These are phyloP conservation scores for Hevea brasiliensis DNA, from an alignment of 345 rosid genomes.

Conservation along the genomic window DNA sequence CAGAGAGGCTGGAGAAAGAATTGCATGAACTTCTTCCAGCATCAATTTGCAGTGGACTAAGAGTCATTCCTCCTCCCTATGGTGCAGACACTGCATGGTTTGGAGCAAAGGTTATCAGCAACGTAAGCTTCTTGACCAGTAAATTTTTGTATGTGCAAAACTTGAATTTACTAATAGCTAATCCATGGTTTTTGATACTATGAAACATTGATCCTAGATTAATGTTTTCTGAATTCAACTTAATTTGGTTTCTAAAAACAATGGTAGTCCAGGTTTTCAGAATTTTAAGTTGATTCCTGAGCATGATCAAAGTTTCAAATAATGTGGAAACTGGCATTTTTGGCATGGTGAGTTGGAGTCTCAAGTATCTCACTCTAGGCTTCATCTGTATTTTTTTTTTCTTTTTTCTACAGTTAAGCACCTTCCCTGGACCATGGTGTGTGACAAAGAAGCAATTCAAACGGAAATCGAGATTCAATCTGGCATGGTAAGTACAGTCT, in stretches of 20 bases:
- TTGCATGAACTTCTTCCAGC: constrained; percentile 55
- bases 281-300: not conserved
- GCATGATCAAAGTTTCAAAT: not conserved
- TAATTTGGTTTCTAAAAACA: not conserved
- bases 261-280: not conserved
- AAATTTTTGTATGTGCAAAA: not conserved
- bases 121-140: constrained; percentile 48
- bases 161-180: not conserved
- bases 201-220: not conserved
- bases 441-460: constrained; percentile 68
- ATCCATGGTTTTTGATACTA: too few species aligned
- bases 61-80: constrained; percentile 66
- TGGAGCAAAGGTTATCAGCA: constrained; percentile 82
- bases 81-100: constrained; percentile 87
- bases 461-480: constrained; percentile 54
- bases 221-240: not conserved
- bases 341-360: not conserved
- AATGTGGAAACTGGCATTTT: not conserved
- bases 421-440: constrained; percentile 83
- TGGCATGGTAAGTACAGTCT: constrained; percentile 44
- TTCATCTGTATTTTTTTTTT: not conserved
- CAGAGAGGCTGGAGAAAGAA: constrained; percentile 89
- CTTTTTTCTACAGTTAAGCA: constrained; percentile 61
- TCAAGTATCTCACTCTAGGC: not conserved
- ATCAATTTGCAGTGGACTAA: constrained; percentile 53